Evolutionary conservation across 176 grass and related monocot species (phyloP), one percentile per base, ranked within the genome.

Genomic region (Oryza australiensis): DNA sequence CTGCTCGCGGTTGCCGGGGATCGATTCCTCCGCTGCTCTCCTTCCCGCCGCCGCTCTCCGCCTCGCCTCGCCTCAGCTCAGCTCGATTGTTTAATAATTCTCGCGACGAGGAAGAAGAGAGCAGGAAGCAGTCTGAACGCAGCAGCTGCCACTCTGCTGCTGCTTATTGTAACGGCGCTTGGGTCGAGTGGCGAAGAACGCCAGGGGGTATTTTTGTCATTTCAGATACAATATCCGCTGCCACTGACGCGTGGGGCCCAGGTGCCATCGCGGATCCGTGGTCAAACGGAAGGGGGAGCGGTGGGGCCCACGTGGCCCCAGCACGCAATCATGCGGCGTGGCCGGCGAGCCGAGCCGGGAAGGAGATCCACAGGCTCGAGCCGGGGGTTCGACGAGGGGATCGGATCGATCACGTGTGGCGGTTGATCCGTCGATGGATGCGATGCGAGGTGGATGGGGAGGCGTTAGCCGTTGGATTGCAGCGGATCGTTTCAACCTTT

Each of bases 1-100:
- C 81, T 83, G 41, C 63, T 32, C 63, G 38, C 70, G 78, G 48
- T 70, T 33, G 78, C 46, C 12, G 7, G 7, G 2, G 68, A 1
- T 46, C 10, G 68, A 1, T 46, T 14, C 26, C 29, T 43, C 69
- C 64, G 68, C 33, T 23, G 22, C 63, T n/a, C 18, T 1, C 1
- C 13, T n/a, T n/a, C 1, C 4, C 9, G 35, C 51, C 38, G 81
- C 41, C 64, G 77, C 77, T 7, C 48, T 62, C 68, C 26, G 6
- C 28, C 70, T 62, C 62, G 18, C 3, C 51, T 55, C 46, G 11
- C 13, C 14, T 49, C 40, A 9, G 10, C 26, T 16, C 46, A 5
- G 51, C 15, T 12, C 2, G 66, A 38, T 78, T 86, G 78, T 86
- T 86, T 89, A 86, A 76, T 86, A 29, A 29, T 86, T 82, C 43